phyloP scores from a whole-genome alignment of 2,329 filamentous ascomycete species.

The Acrodontium crateriforme region DNA sequence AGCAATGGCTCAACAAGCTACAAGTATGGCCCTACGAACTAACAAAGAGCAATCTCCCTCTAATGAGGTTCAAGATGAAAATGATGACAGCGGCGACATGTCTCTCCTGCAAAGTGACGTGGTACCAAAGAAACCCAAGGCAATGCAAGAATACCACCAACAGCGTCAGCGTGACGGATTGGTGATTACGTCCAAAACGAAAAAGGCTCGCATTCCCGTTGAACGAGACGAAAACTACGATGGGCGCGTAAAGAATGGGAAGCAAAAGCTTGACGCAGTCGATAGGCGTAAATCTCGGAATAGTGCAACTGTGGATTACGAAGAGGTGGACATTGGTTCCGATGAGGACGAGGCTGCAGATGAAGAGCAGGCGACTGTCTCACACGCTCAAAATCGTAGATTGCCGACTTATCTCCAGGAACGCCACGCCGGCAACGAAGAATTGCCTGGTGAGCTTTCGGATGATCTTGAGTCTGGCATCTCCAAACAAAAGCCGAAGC shows the following conservation, averaged over 20 bases:
- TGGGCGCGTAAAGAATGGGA: slow-evolving; percentile 3
- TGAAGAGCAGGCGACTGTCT: too few relatives aligned
- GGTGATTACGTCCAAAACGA: slow-evolving; percentile 17
- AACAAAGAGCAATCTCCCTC: slow-evolving; percentile 16
- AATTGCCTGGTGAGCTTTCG: slow-evolving; percentile 30
- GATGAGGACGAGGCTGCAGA: slow-evolving; percentile 27
- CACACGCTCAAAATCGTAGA: slow-evolving; percentile 11
- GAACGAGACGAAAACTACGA: slow-evolving; percentile 20
- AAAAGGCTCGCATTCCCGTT: slow-evolving; percentile 19
- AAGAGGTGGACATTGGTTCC: slow-evolving; percentile 33
- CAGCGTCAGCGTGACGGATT: slow-evolving; percentile 18
- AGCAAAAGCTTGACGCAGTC: slow-evolving; percentile 5
- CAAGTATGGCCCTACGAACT: slow-evolving; percentile 12
- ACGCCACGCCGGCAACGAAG: slow-evolving; percentile 25
- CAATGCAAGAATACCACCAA: slow-evolving; percentile 25
- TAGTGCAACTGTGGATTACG: slow-evolving; percentile 22
- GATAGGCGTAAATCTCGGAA: slow-evolving; percentile 7
- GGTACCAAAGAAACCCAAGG: slow-evolving; percentile 16
- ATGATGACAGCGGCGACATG: slow-evolving; percentile 4
- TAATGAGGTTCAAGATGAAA: slow-evolving; percentile 14
- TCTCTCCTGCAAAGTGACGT: slow-evolving; percentile 22
- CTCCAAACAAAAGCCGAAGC: slow-evolving; percentile 3
- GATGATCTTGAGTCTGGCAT: slow-evolving; percentile 27
- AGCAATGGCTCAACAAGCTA: slow-evolving; percentile 20
- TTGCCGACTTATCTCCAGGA: slow-evolving; percentile 28